Percentiles rank a stretch among this genome's conserved stretches.
Conservation (phyloP, 768 basidiomycete species). For the Tylopilus rubrobrunneus region DNA sequence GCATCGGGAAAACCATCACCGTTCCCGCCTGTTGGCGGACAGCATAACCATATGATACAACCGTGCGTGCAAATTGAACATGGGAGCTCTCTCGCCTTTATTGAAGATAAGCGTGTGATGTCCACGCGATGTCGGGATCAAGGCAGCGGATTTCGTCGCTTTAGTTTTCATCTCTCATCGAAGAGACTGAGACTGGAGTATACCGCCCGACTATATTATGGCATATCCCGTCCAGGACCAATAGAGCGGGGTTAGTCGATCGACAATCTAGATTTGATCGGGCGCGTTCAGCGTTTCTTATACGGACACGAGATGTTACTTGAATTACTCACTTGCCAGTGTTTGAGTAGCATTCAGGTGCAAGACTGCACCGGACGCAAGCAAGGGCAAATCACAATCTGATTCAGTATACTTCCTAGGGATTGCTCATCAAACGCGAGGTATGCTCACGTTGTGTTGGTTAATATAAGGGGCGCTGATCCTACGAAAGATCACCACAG, state of each 20-base stretch:
- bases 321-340: neutral
- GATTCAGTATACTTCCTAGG: neutral
- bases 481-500: neutral
- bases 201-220: neutral
- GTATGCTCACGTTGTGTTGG: neutral
- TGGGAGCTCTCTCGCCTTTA: neutral
- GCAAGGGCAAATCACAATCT: neutral
- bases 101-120: neutral
- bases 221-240: neutral
- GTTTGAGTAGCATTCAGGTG: neutral
- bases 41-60: neutral
- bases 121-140: neutral
- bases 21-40: neutral
- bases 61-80: neutral
- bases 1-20: neutral
- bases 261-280: conserved; percentile 1
- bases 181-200: neutral
- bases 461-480: neutral
- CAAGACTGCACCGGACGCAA: neutral
- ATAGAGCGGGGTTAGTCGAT: neutral
- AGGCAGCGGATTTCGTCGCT: neutral
- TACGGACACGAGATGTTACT: neutral
- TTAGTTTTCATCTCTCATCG: neutral
- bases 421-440: neutral
- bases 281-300: neutral